phyloP scores from a whole-genome alignment of 352 stramenopile genomes.

The Ochromonadaceae sp. region DNA sequence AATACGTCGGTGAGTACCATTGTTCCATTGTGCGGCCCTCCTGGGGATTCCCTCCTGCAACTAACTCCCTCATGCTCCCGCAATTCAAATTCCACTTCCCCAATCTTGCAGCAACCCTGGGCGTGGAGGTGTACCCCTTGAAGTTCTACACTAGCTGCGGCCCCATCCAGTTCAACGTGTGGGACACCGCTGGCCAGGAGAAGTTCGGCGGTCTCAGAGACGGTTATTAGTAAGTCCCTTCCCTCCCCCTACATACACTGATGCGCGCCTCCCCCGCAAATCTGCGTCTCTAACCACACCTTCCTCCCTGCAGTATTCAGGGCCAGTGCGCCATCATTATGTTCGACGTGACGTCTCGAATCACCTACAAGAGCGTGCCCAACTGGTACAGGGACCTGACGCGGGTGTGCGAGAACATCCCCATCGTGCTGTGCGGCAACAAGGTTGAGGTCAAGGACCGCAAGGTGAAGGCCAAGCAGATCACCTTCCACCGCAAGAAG shows the following conservation, averaged over 20 bases:
- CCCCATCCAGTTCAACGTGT: slow-evolving; percentile 99
- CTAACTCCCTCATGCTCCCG: no score
- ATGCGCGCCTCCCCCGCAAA: no score
- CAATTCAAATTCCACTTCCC: no score
- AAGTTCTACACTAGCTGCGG: slow-evolving; percentile 98
- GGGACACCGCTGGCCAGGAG: slow-evolving; percentile 98
- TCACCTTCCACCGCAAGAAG: slow-evolving; percentile 99
- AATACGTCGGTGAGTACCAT: slow-evolving; percentile 69
- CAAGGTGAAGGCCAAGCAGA: slow-evolving; percentile 99
- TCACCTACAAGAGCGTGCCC: slow-evolving; percentile 99
- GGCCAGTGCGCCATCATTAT: slow-evolving; percentile 99
- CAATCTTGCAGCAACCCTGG: slow-evolving; percentile 68
- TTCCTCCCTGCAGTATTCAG: slow-evolving; percentile 64
- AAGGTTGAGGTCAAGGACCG: slow-evolving; percentile 72
- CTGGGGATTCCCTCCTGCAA: no score
- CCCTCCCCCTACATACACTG: neutral
- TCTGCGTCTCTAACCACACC: no score
- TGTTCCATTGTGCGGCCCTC: slow-evolving; percentile 11
- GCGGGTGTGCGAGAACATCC: slow-evolving; percentile 99
- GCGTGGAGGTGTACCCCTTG: slow-evolving; percentile 97
- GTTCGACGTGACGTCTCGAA: slow-evolving; percentile 99
- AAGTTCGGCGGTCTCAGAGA: slow-evolving; percentile 90
- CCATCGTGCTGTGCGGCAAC: slow-evolving; percentile 97
- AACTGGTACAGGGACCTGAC: slow-evolving; percentile 98
- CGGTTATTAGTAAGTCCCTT: slow-evolving; percentile 67